Evolutionary conservation across 1,284 basidiomycete species (phyloP), one percentile per base, ranked within the genome.

Genomic region (Cerioporus squamosus): DNA sequence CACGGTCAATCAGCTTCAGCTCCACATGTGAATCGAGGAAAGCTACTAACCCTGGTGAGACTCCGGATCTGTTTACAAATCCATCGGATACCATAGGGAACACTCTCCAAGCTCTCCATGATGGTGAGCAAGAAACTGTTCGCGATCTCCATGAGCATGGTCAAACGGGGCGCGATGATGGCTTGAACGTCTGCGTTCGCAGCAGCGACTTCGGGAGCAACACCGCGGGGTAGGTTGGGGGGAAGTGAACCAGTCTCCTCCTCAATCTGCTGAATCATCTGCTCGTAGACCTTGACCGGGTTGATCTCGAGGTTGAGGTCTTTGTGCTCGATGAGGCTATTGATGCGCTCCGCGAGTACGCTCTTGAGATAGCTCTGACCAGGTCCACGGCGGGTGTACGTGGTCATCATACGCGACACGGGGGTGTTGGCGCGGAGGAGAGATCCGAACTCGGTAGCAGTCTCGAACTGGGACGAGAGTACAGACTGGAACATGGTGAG

Each of bases 391-490:
- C 97, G 91, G 47, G 97, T 98, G 77, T 99, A 99, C 20, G 97
- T 98, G 42, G 97, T 98, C 97, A 99, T 98, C 97, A 99, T 98
- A 47, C 97, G 90, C 52, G 96, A 98, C 18, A 98, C 97, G 49
- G 97, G 97, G 45, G 97, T 99, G 77, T 99, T 99, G 59, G 97
- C 96, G 51, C 97, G 93, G 24, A 99, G 85, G 14, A 99, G 83
- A 5, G 96, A 98, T 5, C 95, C 95, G 68, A 99, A 98, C 75
- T 99, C 97, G 53, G 95, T 96, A 6, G 97, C 95, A 4, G 93
- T 97, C 76, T 99, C 97, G 77, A 99, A 98, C 75, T 99, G 97
- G 14, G 97, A 95, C 18, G 96, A 96, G 10, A 99, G 81, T 3
- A 99, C 97, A 67, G 94, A 97, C 81, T 98, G 85, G 78, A 99